Evolutionary conservation across 805 yeast genomes (phyloP).

Genomic region (Saccharomyces mikatae): DNA sequence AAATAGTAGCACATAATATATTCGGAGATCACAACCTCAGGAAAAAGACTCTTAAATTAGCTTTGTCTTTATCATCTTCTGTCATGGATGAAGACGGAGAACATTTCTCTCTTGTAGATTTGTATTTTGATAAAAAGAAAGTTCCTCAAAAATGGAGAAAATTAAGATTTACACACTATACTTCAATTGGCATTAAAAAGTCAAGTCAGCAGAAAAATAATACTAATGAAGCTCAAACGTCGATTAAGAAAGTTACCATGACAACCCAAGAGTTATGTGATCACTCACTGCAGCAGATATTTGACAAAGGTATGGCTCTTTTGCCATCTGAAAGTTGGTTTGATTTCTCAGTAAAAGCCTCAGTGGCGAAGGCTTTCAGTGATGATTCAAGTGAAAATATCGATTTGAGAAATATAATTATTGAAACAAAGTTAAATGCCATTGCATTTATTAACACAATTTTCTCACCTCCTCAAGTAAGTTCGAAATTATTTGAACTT

Average conservation of each 20-base stretch:
- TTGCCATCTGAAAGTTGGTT: conserved; percentile 60
- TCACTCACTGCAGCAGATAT: conserved; percentile 51
- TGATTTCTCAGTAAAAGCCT: conserved; percentile 52
- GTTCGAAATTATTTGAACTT: conserved; percentile 58
- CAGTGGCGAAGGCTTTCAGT: conserved; percentile 67
- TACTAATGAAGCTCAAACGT: conserved; percentile 8
- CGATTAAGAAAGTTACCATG: conserved; percentile 41
- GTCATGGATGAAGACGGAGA: conserved; percentile 32
- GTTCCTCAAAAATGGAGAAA: conserved; percentile 51
- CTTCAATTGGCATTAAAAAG: conserved; percentile 19
- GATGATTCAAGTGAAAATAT: conserved; percentile 45
- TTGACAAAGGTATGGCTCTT: conserved; percentile 47
- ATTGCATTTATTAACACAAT: conserved; percentile 55
- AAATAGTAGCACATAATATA: conserved; percentile 20
- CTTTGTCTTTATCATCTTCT: conserved; percentile 47
- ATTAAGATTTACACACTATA: conserved; percentile 47
- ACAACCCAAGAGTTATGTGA: conserved; percentile 50
- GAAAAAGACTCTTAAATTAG: conserved; percentile 43
- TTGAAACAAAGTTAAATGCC: conserved; percentile 58
- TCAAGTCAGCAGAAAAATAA: background rate
- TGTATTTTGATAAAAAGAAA: conserved; percentile 35
- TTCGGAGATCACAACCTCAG: conserved; percentile 31
- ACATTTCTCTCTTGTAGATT: conserved; percentile 40
- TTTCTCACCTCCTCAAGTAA: conserved; percentile 48
- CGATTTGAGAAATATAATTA: conserved; percentile 47